A percentile compares a stretch with the other conserved stretches of the same genome.
phyloP scores from a whole-genome alignment of 192 early-diverging fungal species.

The Coemansia sp. region DNA sequence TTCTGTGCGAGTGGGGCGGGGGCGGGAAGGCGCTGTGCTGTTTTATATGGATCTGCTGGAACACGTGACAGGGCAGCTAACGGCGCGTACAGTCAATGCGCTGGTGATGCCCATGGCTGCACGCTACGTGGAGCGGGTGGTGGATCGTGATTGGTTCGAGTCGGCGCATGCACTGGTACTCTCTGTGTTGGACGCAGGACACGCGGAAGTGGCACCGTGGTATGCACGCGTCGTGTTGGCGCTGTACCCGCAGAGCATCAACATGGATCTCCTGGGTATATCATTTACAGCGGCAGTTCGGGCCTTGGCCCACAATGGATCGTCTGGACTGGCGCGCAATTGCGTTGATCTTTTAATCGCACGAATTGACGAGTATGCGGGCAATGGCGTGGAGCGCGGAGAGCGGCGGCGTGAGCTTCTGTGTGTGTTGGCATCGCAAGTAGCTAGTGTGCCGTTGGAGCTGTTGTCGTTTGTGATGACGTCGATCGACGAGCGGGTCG shows the following conservation, averaged over 20 bases:
- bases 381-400: neutral
- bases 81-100: neutral
- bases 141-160: constrained; percentile 28
- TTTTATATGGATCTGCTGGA: constrained; percentile 45
- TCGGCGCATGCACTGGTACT: constrained; percentile 41
- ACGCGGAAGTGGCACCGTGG: constrained; percentile 24
- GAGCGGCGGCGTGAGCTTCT: constrained; percentile 27
- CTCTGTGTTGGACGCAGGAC: constrained; percentile 16
- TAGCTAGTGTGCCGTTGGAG: constrained; percentile 16
- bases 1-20: neutral
- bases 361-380: constrained; percentile 2
- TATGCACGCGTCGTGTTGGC: constrained; percentile 25
- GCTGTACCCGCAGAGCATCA: constrained; percentile 17
- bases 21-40: constrained; percentile 15
- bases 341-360: constrained; percentile 1
- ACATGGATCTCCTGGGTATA: constrained; percentile 30
- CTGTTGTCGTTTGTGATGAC: constrained; percentile 26
- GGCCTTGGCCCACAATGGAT: neutral
- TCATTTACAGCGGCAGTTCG: constrained; percentile 24
- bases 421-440: constrained; percentile 14
- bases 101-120: constrained; percentile 29
- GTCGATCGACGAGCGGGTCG: neutral
- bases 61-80: constrained; percentile 15
- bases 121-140: constrained; percentile 9
- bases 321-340: constrained; percentile 12